Evolutionary conservation across 352 stramenopile species (phyloP).

Genomic region (Phytophthora palmivora): DNA sequence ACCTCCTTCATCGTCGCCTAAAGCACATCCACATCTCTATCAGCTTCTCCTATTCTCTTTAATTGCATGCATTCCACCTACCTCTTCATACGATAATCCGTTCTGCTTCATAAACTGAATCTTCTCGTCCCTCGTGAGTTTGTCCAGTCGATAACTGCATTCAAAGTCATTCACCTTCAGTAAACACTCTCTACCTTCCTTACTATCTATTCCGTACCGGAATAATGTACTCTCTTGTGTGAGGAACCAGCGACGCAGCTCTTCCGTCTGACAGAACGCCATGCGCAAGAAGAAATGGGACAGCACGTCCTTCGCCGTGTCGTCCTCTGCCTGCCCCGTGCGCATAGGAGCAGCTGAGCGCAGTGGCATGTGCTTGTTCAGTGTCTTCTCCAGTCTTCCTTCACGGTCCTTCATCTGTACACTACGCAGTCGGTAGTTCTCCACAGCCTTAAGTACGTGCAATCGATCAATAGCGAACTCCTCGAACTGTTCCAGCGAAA

Average conservation of each 20-base stretch:
- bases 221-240: constrained; percentile 96
- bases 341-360: constrained; percentile 44
- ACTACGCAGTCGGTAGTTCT: constrained; percentile 86
- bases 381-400: constrained; percentile 79
- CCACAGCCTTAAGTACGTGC: constrained; percentile 89
- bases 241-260: constrained; percentile 98
- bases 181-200: not conserved
- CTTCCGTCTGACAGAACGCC: constrained; percentile 97
- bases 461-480: constrained; percentile 97
- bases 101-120: constrained; percentile 90
- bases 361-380: constrained; percentile 88
- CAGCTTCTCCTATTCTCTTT: not conserved
- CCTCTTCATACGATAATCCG: constrained; percentile 79
- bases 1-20: constrained; percentile 73
- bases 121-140: constrained; percentile 89
- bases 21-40: not conserved
- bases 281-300: constrained; percentile 99
- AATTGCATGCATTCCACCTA: constrained; percentile 7
- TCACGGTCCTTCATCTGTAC: constrained; percentile 78
- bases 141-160: constrained; percentile 82
- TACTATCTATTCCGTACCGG: constrained; percentile 46
- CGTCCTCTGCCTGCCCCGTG: constrained; percentile 62
- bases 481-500: constrained; percentile 99
- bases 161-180: constrained; percentile 16
- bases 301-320: constrained; percentile 90